Base-by-base conservation (phyloP, 2,329 filamentous ascomycete genomes). In the Fusarium protoensiforme region DNA sequence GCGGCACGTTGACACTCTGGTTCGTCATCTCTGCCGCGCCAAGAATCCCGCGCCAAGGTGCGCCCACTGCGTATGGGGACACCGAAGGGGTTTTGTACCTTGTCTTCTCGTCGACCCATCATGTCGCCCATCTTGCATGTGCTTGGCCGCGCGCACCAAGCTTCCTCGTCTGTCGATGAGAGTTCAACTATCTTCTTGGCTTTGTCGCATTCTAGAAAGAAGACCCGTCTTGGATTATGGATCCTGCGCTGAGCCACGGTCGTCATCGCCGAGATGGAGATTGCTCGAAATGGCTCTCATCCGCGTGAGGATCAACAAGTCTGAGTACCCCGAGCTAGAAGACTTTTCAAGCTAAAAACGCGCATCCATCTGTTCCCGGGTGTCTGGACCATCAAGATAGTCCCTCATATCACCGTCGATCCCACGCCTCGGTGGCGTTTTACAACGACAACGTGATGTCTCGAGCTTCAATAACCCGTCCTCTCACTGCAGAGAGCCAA, bases 1-100 rank as follows among this genome's bases (percentile, higher is more conserved):
- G 33, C 61, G 39, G 20, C 61, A 64, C 61, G 61, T 64, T 64
- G 61, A 35, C 38, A 7, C 29, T 58, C 61, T 46, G 51, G 61
- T 64, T 64, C 61, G 51, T 38, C 43, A 31, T 36, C 22, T 57
- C 13, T 64, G 27, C 51, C 51, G 61, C 51, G 51, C 61, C 61
- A 63, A 63, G 59, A 39, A n/a, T n/a, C 48, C 41, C 41, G n/a
- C 48, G 35, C 48, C 61, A 64, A 64, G 61, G 11, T 35, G 18
- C 36, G 36, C 33, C 39, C 35, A 63, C 18, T 29, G n/a, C 18
- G 29, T 31, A 18, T 22, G 27, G 58, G 39, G 43, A 43, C 31
- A 57, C 35, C 41, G 35, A 31, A 18, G 41, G 18, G 38, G 31
- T n/a, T n/a, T n/a, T n/a, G n/a, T n/a, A 24, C 9, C 36, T 31